Evolutionary conservation across 495 filamentous ascomycete genomes (phyloP), one percentile per base, ranked within the genome.

Genomic region (Trichoderma asperelloides): DNA sequence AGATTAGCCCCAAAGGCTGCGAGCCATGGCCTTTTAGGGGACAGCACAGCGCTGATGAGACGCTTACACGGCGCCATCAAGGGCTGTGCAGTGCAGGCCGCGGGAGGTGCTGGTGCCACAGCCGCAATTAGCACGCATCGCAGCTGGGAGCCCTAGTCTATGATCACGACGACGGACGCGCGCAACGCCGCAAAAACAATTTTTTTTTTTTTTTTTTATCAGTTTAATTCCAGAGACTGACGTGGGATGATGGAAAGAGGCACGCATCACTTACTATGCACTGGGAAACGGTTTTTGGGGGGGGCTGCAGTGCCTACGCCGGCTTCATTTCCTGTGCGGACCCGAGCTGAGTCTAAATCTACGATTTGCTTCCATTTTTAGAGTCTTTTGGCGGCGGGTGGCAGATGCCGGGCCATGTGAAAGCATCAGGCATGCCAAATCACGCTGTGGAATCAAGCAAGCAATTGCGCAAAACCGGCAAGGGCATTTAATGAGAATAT

Each of bases 361-460:
- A 51, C 47, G 47, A 51, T 51, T 37, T 51, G 47, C 15, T 51
- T 51, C 41, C n/a, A 51, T 51, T 51, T 51, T 51, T 51, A 51
- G 47, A 18, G 47, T 21, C 47, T 2, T 2, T 45, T 15, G 41
- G 41, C 18, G 47, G 33, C 33, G 33, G 33, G 33, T 37, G 47
- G 47, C 47, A 51, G 47, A 51, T 51, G 7, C 7, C n/a, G 16
- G 47, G 47, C 18, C 47, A 25, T n/a, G n/a, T 51, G n/a, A 51
- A n/a, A 23, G 21, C 5, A 6, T 2, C 8, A 18, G 16, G 21
- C 47, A 37, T 37, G 16, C 8, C 47, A 51, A 51, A 51, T 51
- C 47, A 51, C 47, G 18, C n/a, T 15, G 13, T 45, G 13, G 41
- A 18, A 45, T 45, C 1, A 45, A 16, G 18, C 12, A 15, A 45